phyloP scores from a whole-genome alignment of 2,329 filamentous ascomycete species.

The Coniochaeta ligniaria region DNA sequence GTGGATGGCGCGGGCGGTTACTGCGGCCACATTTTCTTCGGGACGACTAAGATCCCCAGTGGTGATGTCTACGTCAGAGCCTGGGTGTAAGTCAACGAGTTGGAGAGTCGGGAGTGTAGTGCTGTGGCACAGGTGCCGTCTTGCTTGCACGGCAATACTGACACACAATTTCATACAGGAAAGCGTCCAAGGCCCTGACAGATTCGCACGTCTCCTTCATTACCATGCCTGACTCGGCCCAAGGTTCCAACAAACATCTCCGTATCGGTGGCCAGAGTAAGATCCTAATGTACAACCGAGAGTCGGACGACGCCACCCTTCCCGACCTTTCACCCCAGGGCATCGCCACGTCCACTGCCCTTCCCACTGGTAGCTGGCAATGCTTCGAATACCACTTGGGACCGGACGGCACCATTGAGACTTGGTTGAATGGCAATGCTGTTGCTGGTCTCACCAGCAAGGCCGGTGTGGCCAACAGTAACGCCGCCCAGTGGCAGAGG shows the following conservation, averaged over 20 bases:
- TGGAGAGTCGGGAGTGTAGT: neutral
- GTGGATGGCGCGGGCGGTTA: conserved; percentile 46
- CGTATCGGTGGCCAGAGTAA: conserved; percentile 54
- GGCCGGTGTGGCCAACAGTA: conserved; percentile 38
- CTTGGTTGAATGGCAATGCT: conserved; percentile 47
- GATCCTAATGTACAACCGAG: conserved; percentile 59
- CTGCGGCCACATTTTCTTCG: conserved; percentile 55
- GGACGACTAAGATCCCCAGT: conserved; percentile 46
- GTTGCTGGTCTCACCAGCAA: conserved; percentile 44
- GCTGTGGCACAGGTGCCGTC: neutral
- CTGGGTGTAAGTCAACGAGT: conserved; percentile 41
- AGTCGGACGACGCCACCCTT: conserved; percentile 16
- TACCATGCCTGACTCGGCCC: conserved; percentile 51
- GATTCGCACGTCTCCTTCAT: conserved; percentile 55
- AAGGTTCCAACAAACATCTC: conserved; percentile 44
- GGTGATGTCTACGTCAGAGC: conserved; percentile 51
- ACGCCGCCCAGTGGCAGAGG: conserved; percentile 45
- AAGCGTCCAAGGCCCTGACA: conserved; percentile 49
- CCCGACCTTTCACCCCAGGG: conserved; percentile 42
- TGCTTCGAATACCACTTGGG: conserved; percentile 57
- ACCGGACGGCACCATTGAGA: conserved; percentile 50
- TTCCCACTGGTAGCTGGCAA: conserved; percentile 44
- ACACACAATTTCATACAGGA: conserved; percentile 28
- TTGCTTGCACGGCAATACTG: conserved; percentile 6
- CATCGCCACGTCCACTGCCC: conserved; percentile 43